Percentiles rank a stretch among this genome's conserved stretches.
phyloP scores from a whole-genome alignment of 257 asterid species.

The Solanum rostratum region DNA sequence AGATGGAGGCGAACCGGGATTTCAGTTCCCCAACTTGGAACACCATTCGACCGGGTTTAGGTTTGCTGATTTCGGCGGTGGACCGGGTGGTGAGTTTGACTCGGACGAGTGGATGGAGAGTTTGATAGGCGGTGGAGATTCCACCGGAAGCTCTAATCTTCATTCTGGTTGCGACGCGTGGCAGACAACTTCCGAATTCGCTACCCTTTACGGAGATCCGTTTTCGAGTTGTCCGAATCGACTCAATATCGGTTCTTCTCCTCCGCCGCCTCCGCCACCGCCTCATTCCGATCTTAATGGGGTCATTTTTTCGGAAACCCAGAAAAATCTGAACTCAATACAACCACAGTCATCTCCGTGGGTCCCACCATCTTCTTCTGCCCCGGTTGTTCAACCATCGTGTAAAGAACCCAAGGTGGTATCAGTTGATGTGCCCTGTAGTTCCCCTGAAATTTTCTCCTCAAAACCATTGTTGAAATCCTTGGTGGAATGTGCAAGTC shows the following conservation, averaged over 20 bases:
- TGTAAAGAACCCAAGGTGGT: constrained; percentile 12
- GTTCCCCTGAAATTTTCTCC: constrained; percentile 31
- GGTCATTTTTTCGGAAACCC: constrained; percentile 41
- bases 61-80: constrained; percentile 49
- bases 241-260: constrained; percentile 30
- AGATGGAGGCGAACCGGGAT: constrained; percentile 47
- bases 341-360: constrained; percentile 24
- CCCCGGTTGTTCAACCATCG: background rate
- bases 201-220: constrained; percentile 43
- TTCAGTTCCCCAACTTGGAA: constrained; percentile 59
- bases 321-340: background rate
- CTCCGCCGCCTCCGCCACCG: constrained; percentile 38
- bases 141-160: constrained; percentile 53
- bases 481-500: constrained; percentile 50
- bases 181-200: constrained; percentile 46
- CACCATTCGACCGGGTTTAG: constrained; percentile 41
- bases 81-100: constrained; percentile 63
- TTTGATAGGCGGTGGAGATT: constrained; percentile 72
- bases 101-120: constrained; percentile 99
- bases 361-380: constrained; percentile 20
- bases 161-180: constrained; percentile 64
- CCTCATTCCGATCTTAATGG: constrained; percentile 47
- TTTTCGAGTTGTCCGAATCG: constrained; percentile 31
- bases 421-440: constrained; percentile 11
- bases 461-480: constrained; percentile 49